These are phyloP conservation scores for Thamnidium elegans DNA, from an alignment of 192 early-diverging fungal species.

Conservation along the genomic window DNA sequence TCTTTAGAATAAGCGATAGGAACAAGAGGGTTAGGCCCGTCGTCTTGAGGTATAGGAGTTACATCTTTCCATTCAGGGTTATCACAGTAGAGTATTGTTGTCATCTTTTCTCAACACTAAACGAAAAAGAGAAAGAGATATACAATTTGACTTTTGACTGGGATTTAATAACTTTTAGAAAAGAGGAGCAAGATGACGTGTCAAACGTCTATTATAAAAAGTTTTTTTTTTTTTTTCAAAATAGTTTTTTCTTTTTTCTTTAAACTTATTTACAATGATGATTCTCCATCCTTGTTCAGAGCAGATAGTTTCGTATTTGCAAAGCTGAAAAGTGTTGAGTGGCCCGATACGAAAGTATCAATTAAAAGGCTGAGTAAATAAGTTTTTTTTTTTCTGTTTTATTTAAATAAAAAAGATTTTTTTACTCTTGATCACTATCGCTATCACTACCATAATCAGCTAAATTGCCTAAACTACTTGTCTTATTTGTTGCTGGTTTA, in stretches of 20 bases:
- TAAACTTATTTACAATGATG: constrained; percentile 12
- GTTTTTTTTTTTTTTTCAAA: not conserved
- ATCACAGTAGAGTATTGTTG: constrained; percentile 29
- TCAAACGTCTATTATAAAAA: not conserved
- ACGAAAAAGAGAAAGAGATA: not conserved
- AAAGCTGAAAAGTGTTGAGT: constrained; percentile 20
- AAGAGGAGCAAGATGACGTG: not conserved
- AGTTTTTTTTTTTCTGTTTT: not conserved
- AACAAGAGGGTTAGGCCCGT: constrained; percentile 75
- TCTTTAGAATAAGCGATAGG: constrained; percentile 78
- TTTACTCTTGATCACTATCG: constrained; percentile 27
- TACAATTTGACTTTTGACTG: too few relatives aligned
- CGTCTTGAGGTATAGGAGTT: constrained; percentile 69
- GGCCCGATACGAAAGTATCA: constrained; percentile 3
- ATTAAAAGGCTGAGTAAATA: constrained; percentile 10
- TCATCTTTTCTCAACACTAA: not conserved
- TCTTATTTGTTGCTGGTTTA: constrained; percentile 15
- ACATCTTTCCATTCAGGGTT: constrained; percentile 61
- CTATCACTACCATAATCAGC: constrained; percentile 47
- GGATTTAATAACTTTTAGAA: not conserved
- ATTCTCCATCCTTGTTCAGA: constrained; percentile 25
- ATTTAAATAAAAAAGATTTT: not conserved
- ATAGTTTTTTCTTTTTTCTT: not conserved
- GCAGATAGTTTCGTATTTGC: constrained; percentile 10
- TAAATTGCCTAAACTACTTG: constrained; percentile 33